Conservation (phyloP, 2,329 filamentous ascomycete species). For the Parastagonospora avenae region DNA sequence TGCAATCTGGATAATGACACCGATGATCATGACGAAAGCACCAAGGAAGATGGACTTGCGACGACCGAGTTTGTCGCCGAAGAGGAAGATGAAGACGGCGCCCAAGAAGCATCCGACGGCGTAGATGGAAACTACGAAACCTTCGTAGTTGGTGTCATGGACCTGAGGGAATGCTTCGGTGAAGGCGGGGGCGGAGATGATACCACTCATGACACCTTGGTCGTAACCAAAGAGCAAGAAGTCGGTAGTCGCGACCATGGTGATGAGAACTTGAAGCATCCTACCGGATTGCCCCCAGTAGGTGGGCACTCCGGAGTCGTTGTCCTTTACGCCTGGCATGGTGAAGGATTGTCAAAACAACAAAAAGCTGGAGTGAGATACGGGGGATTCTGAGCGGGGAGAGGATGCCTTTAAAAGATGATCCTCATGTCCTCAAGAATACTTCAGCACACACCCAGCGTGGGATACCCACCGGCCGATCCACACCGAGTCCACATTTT, state of each 20-base stretch:
- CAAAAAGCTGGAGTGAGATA: constrained; percentile 24
- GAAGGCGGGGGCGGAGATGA: constrained; percentile 47
- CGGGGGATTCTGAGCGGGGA: constrained; percentile 27
- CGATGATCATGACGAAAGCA: constrained; percentile 48
- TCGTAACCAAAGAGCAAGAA: constrained; percentile 58
- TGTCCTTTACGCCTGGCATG: constrained; percentile 34
- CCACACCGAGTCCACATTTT: constrained; percentile 28
- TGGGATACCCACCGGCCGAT: constrained; percentile 14
- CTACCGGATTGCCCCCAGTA: constrained; percentile 38
- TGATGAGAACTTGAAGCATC: constrained; percentile 39
- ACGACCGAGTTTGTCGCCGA: constrained; percentile 50
- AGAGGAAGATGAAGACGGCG: constrained; percentile 45
- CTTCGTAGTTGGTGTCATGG: constrained; percentile 46
- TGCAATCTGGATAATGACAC: constrained; percentile 47
- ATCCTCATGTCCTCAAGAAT: constrained; percentile 16
- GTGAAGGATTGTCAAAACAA: constrained; percentile 18
- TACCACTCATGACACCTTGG: constrained; percentile 49
- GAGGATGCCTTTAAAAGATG: constrained; percentile 32
- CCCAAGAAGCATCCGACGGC: constrained; percentile 55
- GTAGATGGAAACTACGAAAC: constrained; percentile 58
- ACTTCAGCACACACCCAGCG: constrained; percentile 20
- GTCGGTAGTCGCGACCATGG: constrained; percentile 53
- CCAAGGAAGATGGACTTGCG: constrained; percentile 51
- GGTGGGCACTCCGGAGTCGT: constrained; percentile 30
- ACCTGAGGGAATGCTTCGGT: constrained; percentile 44